Percentiles rank a stretch among this genome's conserved stretches.
Conservation (phyloP, 257 asterid genomes). For the Jacaranda mimosifolia region DNA sequence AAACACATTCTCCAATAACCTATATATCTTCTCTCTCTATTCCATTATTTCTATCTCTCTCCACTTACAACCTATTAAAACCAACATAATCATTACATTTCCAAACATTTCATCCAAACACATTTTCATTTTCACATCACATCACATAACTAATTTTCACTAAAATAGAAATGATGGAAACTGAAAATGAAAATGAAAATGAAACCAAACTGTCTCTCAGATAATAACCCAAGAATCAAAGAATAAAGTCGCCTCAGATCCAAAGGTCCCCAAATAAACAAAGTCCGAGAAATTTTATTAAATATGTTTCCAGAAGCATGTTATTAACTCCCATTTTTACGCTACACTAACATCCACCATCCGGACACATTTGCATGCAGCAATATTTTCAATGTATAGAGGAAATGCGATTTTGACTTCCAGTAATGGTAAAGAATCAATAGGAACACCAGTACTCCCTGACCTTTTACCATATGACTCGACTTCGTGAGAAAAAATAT, state of each 20-base stretch:
- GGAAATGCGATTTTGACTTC: background rate
- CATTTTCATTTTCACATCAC: too few relatives aligned
- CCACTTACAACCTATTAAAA: too few relatives aligned
- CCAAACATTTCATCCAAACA: too few relatives aligned
- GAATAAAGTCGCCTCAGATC: background rate
- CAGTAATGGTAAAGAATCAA: background rate
- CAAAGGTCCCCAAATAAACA: background rate
- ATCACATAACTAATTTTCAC: too few relatives aligned
- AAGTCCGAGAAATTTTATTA: background rate
- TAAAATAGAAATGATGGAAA: too few relatives aligned
- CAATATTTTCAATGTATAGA: background rate
- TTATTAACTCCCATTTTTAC: background rate
- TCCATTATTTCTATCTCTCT: too few relatives aligned
- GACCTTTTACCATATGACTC: slow-evolving; percentile 5
- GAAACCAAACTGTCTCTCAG: too few relatives aligned
- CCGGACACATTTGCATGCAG: background rate
- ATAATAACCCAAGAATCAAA: background rate
- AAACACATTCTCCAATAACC: too few relatives aligned
- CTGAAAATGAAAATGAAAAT: too few relatives aligned
- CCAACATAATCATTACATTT: too few relatives aligned
- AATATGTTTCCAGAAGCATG: background rate
- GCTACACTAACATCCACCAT: background rate
- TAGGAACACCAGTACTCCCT: background rate
- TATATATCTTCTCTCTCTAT: too few relatives aligned
- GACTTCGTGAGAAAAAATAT: background rate